These are phyloP conservation scores for Eucalyptus fibrosa DNA, from an alignment of 345 rosid species.

Conservation along the genomic window DNA sequence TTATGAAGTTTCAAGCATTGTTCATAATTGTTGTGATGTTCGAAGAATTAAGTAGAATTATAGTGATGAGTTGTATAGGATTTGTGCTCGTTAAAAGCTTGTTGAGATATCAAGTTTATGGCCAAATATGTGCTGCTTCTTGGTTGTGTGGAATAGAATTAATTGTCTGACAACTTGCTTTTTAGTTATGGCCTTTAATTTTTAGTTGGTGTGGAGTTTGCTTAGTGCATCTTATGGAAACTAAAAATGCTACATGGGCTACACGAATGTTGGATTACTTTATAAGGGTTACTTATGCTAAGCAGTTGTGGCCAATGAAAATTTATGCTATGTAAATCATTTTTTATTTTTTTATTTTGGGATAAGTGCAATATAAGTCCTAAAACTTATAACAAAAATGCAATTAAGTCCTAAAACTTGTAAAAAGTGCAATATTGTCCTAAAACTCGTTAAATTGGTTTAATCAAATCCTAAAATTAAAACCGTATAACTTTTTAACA, in stretches of 20 bases:
- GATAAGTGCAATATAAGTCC: too few species aligned
- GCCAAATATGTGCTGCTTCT: not conserved
- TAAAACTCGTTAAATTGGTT: too few species aligned
- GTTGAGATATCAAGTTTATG: not conserved
- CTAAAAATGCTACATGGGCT: not conserved
- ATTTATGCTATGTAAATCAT: not conserved
- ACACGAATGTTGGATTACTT: not conserved
- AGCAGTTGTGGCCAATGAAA: not conserved
- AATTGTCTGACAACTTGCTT: not conserved
- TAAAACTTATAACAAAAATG: too few species aligned
- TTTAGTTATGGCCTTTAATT: too few species aligned
- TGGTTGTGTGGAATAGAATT: not conserved
- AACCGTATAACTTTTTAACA: too few species aligned
- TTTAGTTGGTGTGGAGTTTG: not conserved
- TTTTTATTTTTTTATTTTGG: too few species aligned
- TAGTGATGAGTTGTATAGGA: not conserved
- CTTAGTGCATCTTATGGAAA: not conserved
- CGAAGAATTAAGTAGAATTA: not conserved
- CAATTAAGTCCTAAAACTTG: too few species aligned
- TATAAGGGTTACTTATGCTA: too few species aligned
- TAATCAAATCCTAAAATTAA: too few species aligned
- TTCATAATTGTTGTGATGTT: not conserved
- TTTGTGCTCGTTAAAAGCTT: not conserved
- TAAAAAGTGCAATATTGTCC: too few species aligned
- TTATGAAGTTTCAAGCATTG: not conserved